phyloP scores from a whole-genome alignment of 768 basidiomycete genomes.

The Leccinum variicolor region DNA sequence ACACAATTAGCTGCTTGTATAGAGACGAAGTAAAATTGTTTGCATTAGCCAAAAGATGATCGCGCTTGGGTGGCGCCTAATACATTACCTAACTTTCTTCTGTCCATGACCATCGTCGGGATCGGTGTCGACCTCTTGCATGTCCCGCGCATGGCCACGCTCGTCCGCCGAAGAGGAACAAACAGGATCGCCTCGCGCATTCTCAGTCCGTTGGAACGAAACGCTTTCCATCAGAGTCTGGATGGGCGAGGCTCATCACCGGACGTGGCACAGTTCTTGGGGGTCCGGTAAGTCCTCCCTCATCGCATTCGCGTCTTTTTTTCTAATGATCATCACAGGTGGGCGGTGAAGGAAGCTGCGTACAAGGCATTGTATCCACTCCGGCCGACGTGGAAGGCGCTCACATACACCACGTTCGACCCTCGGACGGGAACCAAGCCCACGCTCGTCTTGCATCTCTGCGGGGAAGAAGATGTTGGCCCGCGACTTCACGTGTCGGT shows the following conservation, averaged over 20 bases:
- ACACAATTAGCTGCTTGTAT: not conserved
- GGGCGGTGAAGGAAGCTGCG: conserved; percentile 81
- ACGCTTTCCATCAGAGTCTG: conserved; percentile 26
- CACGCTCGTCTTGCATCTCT: conserved; percentile 31
- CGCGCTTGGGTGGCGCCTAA: too few relatives aligned
- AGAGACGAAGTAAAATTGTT: not conserved
- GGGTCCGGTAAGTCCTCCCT: conserved; percentile 54
- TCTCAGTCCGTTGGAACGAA: conserved; percentile 48
- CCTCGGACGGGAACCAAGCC: conserved; percentile 40
- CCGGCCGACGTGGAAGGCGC: conserved; percentile 71
- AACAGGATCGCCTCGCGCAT: conserved; percentile 56
- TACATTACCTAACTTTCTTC: too few relatives aligned
- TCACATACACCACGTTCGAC: conserved; percentile 45
- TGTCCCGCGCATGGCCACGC: conserved; percentile 56
- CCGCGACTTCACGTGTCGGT: conserved; percentile 61
- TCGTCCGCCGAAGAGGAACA: conserved; percentile 49
- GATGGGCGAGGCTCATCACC: conserved; percentile 2
- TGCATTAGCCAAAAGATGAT: not conserved
- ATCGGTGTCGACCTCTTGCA: conserved; percentile 75
- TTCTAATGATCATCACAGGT: conserved; percentile 41
- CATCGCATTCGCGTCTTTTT: not conserved
- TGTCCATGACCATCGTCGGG: conserved; percentile 60
- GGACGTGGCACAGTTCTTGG: conserved; percentile 46
- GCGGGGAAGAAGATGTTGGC: not conserved
- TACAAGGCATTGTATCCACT: conserved; percentile 82